phyloP scores from a whole-genome alignment of 2,329 filamentous ascomycete species.

The Beauveria medogensis region DNA sequence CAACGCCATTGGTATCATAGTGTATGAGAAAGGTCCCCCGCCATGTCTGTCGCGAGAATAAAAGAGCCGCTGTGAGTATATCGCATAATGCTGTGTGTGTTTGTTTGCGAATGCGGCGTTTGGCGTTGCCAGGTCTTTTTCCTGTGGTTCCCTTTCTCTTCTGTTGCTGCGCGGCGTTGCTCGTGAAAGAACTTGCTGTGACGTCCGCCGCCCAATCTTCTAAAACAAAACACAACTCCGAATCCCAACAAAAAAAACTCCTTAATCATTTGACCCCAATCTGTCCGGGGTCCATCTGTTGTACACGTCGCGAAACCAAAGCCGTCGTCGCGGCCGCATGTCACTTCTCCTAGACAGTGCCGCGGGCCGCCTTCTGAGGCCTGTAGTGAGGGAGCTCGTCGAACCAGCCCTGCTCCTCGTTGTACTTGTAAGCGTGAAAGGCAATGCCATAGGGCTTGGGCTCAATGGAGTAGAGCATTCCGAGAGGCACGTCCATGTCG shows the following conservation, averaged over 20 bases:
- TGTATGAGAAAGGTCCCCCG: neutral
- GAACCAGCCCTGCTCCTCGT: slow-evolving; percentile 70
- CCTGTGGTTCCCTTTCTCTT: slow-evolving; percentile 6
- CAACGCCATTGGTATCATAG: slow-evolving; percentile 7
- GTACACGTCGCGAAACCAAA: slow-evolving; percentile 1
- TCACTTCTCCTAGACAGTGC: slow-evolving; percentile 12
- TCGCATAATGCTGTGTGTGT: neutral
- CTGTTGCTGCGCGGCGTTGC: neutral
- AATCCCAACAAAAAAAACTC: neutral
- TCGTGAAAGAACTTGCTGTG: neutral
- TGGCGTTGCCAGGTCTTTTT: slow-evolving; percentile 1
- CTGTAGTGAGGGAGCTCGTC: slow-evolving; percentile 79
- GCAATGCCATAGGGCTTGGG: slow-evolving; percentile 97
- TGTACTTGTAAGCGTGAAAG: slow-evolving; percentile 91
- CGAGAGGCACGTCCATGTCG: slow-evolving; percentile 86
- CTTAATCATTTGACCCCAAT: neutral
- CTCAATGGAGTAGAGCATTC: slow-evolving; percentile 90
- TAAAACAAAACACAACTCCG: neutral
- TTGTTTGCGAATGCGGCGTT: neutral
- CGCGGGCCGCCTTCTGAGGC: slow-evolving; percentile 45
- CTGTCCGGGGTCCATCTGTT: neutral
- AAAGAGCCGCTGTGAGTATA: neutral
- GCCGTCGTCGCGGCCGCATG: neutral
- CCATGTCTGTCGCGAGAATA: neutral
- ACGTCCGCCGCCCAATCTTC: neutral